A percentile compares a stretch with the other conserved stretches of the same genome.
Evolutionary conservation across 192 early-diverging fungal genomes (phyloP).

Genomic region (Gigaspora rosea): DNA sequence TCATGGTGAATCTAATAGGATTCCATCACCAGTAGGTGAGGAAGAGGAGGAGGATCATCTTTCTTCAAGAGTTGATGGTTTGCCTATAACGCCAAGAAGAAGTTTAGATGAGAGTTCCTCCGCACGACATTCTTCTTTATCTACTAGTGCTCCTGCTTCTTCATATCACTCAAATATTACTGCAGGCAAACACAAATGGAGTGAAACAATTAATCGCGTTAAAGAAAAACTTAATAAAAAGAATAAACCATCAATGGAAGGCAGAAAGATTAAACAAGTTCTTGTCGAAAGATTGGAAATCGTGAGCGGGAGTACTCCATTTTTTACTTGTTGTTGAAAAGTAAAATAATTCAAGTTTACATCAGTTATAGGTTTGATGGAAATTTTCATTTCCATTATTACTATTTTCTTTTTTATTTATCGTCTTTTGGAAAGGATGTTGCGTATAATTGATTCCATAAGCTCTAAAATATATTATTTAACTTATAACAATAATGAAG

Average conservation of each 20-base stretch:
- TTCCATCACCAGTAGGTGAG: background rate
- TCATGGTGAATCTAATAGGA: background rate
- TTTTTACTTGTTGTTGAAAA: constrained; percentile 27
- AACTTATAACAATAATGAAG: no score
- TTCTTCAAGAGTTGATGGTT: background rate
- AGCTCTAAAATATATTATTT: no score
- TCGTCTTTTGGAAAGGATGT: no score
- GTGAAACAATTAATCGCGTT: constrained; percentile 4
- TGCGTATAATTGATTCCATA: no score
- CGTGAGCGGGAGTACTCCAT: constrained; percentile 25
- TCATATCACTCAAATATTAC: background rate
- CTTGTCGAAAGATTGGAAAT: constrained; percentile 17
- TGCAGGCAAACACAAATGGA: constrained; percentile 10
- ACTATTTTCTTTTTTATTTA: no score
- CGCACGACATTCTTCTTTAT: background rate
- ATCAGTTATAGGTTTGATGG: no score
- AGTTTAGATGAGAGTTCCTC: background rate
- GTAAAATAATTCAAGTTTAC: background rate
- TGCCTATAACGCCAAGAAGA: background rate
- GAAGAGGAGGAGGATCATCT: background rate
- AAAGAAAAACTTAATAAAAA: constrained; percentile 21
- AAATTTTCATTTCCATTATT: no score
- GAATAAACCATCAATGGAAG: background rate
- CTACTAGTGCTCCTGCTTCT: constrained; percentile 6
- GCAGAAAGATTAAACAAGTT: constrained; percentile 4